phyloP scores from a whole-genome alignment of 345 rosid species.

The Carallia brachiata region DNA sequence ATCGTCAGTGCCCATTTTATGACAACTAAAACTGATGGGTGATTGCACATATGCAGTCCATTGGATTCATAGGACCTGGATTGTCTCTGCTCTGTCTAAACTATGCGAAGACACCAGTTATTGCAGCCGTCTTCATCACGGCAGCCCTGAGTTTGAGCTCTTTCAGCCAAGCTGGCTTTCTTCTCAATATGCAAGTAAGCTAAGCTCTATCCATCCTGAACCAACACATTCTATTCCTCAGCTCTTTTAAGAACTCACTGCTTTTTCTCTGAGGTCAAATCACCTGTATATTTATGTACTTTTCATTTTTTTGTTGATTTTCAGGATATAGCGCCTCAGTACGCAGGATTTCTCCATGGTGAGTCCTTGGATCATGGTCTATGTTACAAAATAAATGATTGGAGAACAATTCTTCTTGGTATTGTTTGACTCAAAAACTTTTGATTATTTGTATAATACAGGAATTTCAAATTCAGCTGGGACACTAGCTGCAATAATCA shows the following conservation, averaged over 20 bases:
- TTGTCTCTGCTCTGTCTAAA: constrained; percentile 75
- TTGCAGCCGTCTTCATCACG: constrained; percentile 64
- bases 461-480: constrained; percentile 87
- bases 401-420: neutral
- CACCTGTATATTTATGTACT: too few relatives aligned
- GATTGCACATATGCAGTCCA: constrained; percentile 45
- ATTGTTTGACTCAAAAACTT: neutral
- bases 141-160: constrained; percentile 83
- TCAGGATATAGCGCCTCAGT: constrained; percentile 90
- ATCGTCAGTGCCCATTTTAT: neutral
- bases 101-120: constrained; percentile 61
- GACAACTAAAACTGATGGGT: neutral
- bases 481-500: constrained; percentile 88
- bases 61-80: constrained; percentile 91
- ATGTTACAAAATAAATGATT: neutral
- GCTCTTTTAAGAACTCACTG: too few relatives aligned
- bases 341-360: constrained; percentile 88
- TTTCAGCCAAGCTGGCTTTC: constrained; percentile 98
- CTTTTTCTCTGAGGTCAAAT: too few relatives aligned
- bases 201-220: neutral
- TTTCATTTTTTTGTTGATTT: neutral
- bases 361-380: constrained; percentile 6
- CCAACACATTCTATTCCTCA: too few relatives aligned
- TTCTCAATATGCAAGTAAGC: constrained; percentile 90
- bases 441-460: constrained; percentile 10